Conservation (phyloP, 345 rosid genomes). For the Lepidium sativum region DNA sequence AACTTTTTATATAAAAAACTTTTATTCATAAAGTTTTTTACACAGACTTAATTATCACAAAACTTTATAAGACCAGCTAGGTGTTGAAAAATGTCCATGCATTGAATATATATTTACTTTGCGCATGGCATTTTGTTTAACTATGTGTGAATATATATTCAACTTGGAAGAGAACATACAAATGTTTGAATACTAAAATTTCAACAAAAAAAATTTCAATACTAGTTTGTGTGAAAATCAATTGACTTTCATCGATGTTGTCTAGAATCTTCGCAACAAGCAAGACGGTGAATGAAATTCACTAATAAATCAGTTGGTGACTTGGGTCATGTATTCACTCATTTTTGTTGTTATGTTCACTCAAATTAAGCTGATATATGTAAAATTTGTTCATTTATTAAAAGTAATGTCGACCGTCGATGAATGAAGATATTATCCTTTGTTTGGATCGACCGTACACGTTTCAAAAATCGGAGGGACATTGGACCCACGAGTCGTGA, state of each 20-base stretch:
- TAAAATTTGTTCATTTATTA: constrained; percentile 8
- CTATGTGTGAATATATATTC: neutral
- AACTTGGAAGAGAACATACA: neutral
- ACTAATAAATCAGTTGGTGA: neutral
- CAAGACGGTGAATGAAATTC: neutral
- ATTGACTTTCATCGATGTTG: neutral
- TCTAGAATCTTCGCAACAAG: neutral
- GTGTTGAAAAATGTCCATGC: neutral
- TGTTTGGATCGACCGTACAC: neutral
- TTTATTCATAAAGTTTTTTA: too few species aligned
- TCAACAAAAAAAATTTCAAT: neutral
- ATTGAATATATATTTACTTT: neutral
- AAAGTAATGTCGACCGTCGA: constrained; percentile 19
- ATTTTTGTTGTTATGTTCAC: too few species aligned
- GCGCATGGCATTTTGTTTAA: neutral
- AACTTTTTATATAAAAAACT: neutral
- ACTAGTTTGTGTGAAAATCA: neutral
- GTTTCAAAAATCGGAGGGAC: neutral
- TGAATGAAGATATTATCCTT: neutral
- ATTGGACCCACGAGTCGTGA: constrained; percentile 3
- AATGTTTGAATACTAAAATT: too few species aligned
- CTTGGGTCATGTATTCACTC: neutral
- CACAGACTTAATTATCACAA: too few species aligned
- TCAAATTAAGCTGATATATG: neutral
- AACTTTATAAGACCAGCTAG: too few species aligned